Percentiles rank a stretch among this genome's conserved stretches.
Conservation (phyloP, 140 eudicot species). For the Oenanthe javanica region DNA sequence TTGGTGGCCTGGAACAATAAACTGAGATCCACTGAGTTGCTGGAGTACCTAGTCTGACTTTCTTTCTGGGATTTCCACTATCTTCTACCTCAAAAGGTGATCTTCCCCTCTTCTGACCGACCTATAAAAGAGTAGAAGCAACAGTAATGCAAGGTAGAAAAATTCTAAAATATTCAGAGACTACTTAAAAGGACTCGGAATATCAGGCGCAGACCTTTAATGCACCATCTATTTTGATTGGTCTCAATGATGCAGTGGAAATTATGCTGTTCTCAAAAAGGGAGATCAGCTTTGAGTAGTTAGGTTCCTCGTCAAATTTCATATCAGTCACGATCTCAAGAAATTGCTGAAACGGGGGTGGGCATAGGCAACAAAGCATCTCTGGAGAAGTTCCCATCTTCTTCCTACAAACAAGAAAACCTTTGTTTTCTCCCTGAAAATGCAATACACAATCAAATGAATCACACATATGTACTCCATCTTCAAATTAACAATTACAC, state of each 20-base stretch:
- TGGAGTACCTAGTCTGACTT: constrained; percentile 51
- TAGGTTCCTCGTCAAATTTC: constrained; percentile 74
- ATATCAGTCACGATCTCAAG: constrained; percentile 65
- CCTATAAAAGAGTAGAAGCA: constrained; percentile 25
- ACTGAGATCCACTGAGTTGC: constrained; percentile 60
- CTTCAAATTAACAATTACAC: not conserved
- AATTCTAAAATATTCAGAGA: not conserved
- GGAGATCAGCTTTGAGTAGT: constrained; percentile 53
- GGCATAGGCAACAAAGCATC: constrained; percentile 61
- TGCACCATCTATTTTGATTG: constrained; percentile 64
- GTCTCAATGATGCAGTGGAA: constrained; percentile 52
- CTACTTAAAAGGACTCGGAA: not conserved
- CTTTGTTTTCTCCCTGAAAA: constrained; percentile 67
- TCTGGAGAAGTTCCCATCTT: constrained; percentile 74
- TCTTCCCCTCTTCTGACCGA: constrained; percentile 70
- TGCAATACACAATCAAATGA: not conserved
- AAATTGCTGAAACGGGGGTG: constrained; percentile 58
- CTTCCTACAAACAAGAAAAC: constrained; percentile 68
- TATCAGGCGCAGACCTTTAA: constrained; percentile 35
- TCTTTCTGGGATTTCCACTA: constrained; percentile 53
- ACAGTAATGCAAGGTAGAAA: not conserved
- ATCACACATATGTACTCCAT: not conserved
- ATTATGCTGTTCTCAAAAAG: constrained; percentile 45
- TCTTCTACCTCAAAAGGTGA: constrained; percentile 43
- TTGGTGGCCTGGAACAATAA: constrained; percentile 42